Evolutionary conservation across 202 grass and related monocot species (phyloP), one percentile per base, ranked within the genome.

Genomic region (Eragrostis tef): DNA sequence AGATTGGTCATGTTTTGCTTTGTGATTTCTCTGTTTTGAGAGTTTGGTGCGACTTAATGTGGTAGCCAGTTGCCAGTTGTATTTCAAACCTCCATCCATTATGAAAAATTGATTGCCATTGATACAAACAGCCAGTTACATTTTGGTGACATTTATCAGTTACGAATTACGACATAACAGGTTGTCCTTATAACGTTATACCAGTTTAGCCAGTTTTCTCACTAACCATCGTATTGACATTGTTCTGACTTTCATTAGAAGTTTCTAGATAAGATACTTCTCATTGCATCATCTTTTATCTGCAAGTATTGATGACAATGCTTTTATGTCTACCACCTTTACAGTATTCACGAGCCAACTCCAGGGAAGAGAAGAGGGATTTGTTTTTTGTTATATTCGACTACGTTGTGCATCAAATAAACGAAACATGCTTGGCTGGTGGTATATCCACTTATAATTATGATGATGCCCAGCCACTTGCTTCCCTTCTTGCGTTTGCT

Each of bases 331-430:
- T 65, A 62, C 47, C 62, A 60, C 41, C 6, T 88, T 78, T 90
- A 71, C 93, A 98, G 96, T 98, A 98, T 88, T 95, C 90, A 83
- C 82, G 77, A 78, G 96, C 96, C 71, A 91, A 88, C 61, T 95
- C 88, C 25, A 90, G 85, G 81, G 90, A 98, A 83, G 96, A 98
- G 84, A 98, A 95, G 89, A 68, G 71, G 27, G 87, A 93, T 89
- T 85, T 98, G 47, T 98, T 98, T 81, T 88, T 95, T 73, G 64
- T 93, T 80, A 89, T 98, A 34, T 91, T 98, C 70, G 96, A 98
- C 78, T 90, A 91, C 39, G 96, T 88, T 39, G 52, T 95, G 66
- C 93, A 98, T 93, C 92, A 93, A 84, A 93, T 98, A 93, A 95
- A 98, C 59, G 81, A 91, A 82, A 54, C 91, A 57, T 95, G 90